Base-by-base conservation (phyloP, 495 filamentous ascomycete species). In the Achaetomiella virescens region DNA sequence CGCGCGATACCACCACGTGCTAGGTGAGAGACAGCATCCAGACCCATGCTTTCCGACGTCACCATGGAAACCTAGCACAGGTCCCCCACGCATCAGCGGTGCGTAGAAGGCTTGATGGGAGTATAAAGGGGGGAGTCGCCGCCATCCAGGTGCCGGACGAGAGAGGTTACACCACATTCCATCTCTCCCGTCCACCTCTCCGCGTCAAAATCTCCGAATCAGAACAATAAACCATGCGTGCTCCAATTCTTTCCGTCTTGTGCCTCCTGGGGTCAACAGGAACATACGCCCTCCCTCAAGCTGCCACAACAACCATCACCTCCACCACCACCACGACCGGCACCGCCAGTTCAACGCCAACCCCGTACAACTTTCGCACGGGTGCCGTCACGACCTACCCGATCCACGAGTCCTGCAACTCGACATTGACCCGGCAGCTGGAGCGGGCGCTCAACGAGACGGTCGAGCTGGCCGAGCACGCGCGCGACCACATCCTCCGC, bases 381-480 rank as follows among this genome's bases (percentile, higher is more conserved):
- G 60, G 56, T 10, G 55, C 57, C 3, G 54, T 56, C 8, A 44
- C 58, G 14, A 11, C 42, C 6, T 79, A 70, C 54, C 66, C 75
- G 1, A 82, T 83, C 66, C 79, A 82, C 55, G 54, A 63, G 20
- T 82, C 78, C 41, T 84, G 81, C 70, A 82, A 84, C 59, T 58
- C 64, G 48, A 82, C 78, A 33, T 70, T 82, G 52, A 66, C 68
- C 35, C 63, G 66, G 3, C 75, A 80, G 59, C 70, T 84, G 22
- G 60, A 67, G 15, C 56, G 62, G 14, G 81, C 69, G 11, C 68
- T 85, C 0, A 60, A 68, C 8, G 82, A 84, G 48, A 69, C 76
- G 27, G 66, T 75, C 24, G 52, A 56, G 40, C 72, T 81, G 0
- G 80, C 72, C n/a, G 52, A 63, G 7, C 76, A 82, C 56, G 79